A percentile compares a stretch with the other conserved stretches of the same genome.
Evolutionary conservation across 2,329 filamentous ascomycete genomes (phyloP).

Genomic region (Fusarium sp.): DNA sequence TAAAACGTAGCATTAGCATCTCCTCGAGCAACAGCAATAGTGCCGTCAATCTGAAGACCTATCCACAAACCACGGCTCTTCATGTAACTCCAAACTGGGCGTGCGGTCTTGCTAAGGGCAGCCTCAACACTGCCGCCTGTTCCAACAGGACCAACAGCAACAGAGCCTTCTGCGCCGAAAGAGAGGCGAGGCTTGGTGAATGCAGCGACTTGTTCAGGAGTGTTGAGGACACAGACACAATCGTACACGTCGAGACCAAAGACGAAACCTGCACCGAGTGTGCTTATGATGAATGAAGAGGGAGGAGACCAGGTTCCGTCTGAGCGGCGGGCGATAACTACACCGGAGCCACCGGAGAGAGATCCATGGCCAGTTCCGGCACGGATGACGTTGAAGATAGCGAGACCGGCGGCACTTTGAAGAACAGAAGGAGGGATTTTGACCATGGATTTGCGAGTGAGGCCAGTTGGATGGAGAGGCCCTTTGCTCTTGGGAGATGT

Average conservation of each 20-base stretch:
- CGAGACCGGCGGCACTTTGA: conserved; percentile 66
- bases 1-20: conserved; percentile 87
- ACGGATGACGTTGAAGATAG: conserved; percentile 72
- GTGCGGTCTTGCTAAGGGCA: conserved; percentile 48
- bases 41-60: conserved; percentile 83
- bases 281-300: conserved; percentile 77
- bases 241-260: conserved; percentile 82
- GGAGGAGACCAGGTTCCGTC: conserved; percentile 77
- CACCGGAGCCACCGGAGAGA: conserved; percentile 68
- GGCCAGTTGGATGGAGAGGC: conserved; percentile 48
- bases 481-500: conserved; percentile 36
- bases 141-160: conserved; percentile 68
- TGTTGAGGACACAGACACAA: conserved; percentile 80
- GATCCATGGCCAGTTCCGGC: conserved; percentile 66
- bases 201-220: conserved; percentile 71
- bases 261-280: conserved; percentile 75
- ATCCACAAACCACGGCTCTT: conserved; percentile 84
- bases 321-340: conserved; percentile 66
- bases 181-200: conserved; percentile 75
- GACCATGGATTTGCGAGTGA: conserved; percentile 50
- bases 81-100: conserved; percentile 83
- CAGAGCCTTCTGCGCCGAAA: conserved; percentile 75
- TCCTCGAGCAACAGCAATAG: conserved; percentile 77
- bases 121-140: conserved; percentile 69
- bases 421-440: conserved; percentile 60